These are phyloP conservation scores for Eurotiales sp. DNA, from an alignment of 2,329 filamentous ascomycete species.

Conservation along the genomic window DNA sequence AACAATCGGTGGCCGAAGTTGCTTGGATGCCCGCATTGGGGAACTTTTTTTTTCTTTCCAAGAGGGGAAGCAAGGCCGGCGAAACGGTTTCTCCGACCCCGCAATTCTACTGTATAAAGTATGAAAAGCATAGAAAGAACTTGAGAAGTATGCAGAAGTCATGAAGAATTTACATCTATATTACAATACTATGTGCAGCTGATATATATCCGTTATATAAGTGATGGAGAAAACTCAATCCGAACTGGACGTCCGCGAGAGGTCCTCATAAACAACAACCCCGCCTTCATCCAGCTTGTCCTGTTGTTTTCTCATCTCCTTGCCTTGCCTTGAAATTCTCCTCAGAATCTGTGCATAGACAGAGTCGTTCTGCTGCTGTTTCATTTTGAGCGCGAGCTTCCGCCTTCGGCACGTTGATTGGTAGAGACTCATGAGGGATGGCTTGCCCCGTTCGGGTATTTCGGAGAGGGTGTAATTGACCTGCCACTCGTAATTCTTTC, in stretches of 20 bases:
- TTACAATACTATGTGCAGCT: too few relatives aligned
- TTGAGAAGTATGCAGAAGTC: not conserved
- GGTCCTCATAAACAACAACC: conserved; percentile 24
- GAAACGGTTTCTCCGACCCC: conserved; percentile 18
- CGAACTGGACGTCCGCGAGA: not conserved
- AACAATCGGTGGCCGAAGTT: conserved; percentile 3
- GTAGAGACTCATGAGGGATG: conserved; percentile 47
- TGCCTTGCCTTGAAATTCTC: conserved; percentile 53
- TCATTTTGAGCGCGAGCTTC: conserved; percentile 38
- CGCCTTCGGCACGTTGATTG: conserved; percentile 55
- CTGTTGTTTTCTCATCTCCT: conserved; percentile 54
- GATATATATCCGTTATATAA: too few relatives aligned
- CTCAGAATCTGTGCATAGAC: conserved; percentile 43
- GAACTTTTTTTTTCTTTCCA: conserved; percentile 15
- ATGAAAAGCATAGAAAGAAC: too few relatives aligned
- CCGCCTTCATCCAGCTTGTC: conserved; percentile 51
- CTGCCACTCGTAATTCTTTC: conserved; percentile 55
- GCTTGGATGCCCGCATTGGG: conserved; percentile 13
- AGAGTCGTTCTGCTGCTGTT: conserved; percentile 37
- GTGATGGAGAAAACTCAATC: not conserved
- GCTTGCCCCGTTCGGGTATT: conserved; percentile 33
- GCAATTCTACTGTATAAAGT: not conserved
- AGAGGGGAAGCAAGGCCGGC: conserved; percentile 10
- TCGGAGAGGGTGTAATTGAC: conserved; percentile 77
- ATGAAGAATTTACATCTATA: not conserved